Base-by-base conservation (phyloP, 192 early-diverging fungal species). In the Gigaspora rosea region DNA sequence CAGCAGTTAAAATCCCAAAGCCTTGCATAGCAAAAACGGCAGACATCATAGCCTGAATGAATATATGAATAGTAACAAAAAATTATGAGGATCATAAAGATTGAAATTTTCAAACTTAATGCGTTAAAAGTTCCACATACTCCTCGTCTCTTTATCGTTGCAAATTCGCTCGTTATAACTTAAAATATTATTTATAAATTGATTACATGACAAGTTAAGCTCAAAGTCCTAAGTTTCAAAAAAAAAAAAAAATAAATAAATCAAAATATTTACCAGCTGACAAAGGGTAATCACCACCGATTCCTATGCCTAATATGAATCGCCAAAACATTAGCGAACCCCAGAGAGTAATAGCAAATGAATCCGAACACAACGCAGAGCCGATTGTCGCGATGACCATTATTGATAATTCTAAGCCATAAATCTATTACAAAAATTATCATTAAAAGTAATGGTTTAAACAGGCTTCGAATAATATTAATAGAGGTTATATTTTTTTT, bases 231-330 rank as follows among this genome's bases (percentile, higher is more conserved):
- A 41, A 41, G 7, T 54, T 54, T 16, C 3, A 16, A 16, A 54
- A 54, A 54, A 54, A 54, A 51, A 11, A 11, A 52, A 13, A 52
- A 52, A 52, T 52, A 52, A 52, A 46, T 46, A 20, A 15, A n/a
- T 63, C 0, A 64, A 27, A 49, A 35, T 20, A 61, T 10, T 51
- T 67, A 76, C 75, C 92, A 36, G 95, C 94, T 12, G 95, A 96
- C 67, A 97, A 85, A n/a, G 97, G 96, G 81, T 98, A 98, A 82
- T 97, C 96, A 50, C 95, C 94, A 79, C 97, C 97, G 66, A 98
- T 93, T 64, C 96, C 97, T 47, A 97, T 83, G 63, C 96, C 97
- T 47, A 96, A 88, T 71, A 98, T 80, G 64, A 95, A 85, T 61
- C 96, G 94, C 96, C 96, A 97, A 54, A 92, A 91, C 75, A 95